Evolutionary conservation across 768 basidiomycete species (phyloP).

Genomic region (Mrakia gelida): DNA sequence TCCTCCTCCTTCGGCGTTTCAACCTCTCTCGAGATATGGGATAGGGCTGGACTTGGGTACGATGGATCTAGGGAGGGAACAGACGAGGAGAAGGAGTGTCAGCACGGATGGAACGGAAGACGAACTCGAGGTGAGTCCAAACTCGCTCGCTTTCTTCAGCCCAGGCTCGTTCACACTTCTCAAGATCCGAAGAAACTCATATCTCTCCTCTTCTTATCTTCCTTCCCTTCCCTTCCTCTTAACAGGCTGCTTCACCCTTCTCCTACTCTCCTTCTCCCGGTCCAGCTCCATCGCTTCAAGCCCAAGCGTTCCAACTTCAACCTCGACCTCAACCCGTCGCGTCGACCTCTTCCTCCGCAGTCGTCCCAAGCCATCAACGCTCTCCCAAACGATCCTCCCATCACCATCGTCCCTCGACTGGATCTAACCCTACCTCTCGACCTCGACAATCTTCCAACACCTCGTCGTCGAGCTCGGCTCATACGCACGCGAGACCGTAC

Average conservation of each 20-base stretch:
- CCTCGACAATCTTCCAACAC: not conserved
- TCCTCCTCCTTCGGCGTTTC: not conserved
- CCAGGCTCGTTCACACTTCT: not conserved
- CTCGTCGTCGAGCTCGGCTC: not conserved
- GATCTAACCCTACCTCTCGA: not conserved
- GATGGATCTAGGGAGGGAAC: not conserved
- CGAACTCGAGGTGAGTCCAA: not conserved
- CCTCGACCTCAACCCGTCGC: not conserved
- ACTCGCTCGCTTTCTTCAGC: not conserved
- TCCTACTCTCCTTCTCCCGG: not conserved
- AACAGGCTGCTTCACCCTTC: constrained; percentile 9
- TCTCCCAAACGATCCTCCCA: not conserved
- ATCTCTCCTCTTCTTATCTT: not conserved
- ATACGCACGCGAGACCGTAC: not conserved
- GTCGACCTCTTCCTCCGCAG: not conserved
- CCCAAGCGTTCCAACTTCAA: not conserved
- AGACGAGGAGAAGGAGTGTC: not conserved
- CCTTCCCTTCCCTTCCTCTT: not conserved
- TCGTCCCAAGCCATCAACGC: not conserved
- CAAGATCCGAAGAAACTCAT: not conserved
- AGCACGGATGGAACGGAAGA: not conserved
- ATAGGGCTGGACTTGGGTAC: not conserved
- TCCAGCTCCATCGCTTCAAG: not conserved
- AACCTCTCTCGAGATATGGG: not conserved
- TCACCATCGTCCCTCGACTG: not conserved